Evolutionary conservation across 2,329 filamentous ascomycete genomes (phyloP), one percentile per base, ranked within the genome.

Genomic region (Arthrobotrys pseudoclavata): DNA sequence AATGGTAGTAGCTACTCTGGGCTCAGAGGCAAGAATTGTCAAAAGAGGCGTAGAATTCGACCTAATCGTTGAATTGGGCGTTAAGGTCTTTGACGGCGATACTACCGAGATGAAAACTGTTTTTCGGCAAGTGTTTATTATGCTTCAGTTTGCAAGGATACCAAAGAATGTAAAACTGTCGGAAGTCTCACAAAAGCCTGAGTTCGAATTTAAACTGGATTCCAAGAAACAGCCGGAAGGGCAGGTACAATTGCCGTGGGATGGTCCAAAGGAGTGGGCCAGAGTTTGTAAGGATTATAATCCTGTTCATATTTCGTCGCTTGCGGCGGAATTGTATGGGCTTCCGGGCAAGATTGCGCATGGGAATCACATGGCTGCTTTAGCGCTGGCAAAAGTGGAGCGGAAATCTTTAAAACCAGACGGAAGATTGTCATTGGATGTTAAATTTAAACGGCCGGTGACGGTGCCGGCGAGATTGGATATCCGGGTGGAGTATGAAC

Each of bases 221-320:
- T 50, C 52, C 10, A 20, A 60, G 20, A 60, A 15, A 7, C 40
- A 26, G 3, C n/a, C n/a, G 10, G 29, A 7, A 4, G 48, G 66
- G 7, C n/a, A 45, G 22, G n/a, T 70, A 1, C 12, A 47, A 7
- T 31, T 76, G 26, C 47, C 37, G 6, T 60, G 26, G 48, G 37
- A 24, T 6, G 66, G 42, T 18, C 72, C 72, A 13, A 50, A n/a
- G 31, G 64, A 70, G 13, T 76, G 72, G 66, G 72, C 72, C 2
- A 76, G 66, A 20, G 34, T 76, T 26, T 76, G 72, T 31, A 76
- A 76, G 7, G 72, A 76, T 29, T 76, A 76, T 45, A 76, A 76
- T 34, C 64, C 66, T 2, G 70, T 76, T 52, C 72, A 76, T 61
- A 70, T 53, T 7, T 76, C n/a, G 40, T 52, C 64, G 1, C n/a